Evolutionary conservation across 805 yeast species (phyloP).

Genomic region (Cyberlindnera euphorbiiphila): DNA sequence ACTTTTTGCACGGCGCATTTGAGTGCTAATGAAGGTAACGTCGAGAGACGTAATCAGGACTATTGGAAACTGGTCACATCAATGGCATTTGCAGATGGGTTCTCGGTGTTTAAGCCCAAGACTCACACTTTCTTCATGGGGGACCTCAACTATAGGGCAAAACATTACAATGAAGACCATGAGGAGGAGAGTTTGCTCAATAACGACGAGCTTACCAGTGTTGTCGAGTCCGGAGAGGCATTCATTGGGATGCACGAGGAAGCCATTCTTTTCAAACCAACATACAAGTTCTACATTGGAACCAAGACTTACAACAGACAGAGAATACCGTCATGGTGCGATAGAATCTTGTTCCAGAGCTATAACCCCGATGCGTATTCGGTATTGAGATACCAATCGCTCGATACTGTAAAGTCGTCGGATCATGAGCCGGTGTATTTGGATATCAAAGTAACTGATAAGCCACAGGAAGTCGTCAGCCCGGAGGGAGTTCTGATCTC

Average conservation of each 20-base stretch:
- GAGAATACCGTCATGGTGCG: conserved; percentile 88
- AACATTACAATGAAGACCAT: conserved; percentile 12
- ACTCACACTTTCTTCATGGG: conserved; percentile 74
- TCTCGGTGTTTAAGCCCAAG: conserved; percentile 45
- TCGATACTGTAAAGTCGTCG: conserved; percentile 47
- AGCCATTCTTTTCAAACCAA: conserved; percentile 65
- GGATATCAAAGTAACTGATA: conserved; percentile 27
- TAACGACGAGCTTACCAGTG: conserved; percentile 34
- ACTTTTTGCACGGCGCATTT: conserved; percentile 73
- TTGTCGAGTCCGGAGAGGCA: conserved; percentile 37
- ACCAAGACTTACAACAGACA: conserved; percentile 48
- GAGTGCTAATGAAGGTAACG: conserved; percentile 73
- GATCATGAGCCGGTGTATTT: conserved; percentile 82
- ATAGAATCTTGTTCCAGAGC: conserved; percentile 61
- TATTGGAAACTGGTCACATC: conserved; percentile 46
- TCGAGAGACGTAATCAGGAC: conserved; percentile 49
- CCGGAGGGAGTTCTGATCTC: conserved; percentile 1
- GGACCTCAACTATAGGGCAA: conserved; percentile 76
- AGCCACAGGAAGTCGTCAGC: conserved; percentile 6
- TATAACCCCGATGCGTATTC: conserved; percentile 31
- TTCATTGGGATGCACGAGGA: conserved; percentile 67
- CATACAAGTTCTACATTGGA: conserved; percentile 62
- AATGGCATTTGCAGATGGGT: conserved; percentile 52
- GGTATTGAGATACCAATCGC: conserved; percentile 44
- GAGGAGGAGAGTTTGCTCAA: conserved; percentile 22